phyloP scores from a whole-genome alignment of 176 grass and related monocot genomes.

The Oryza glumipatula region DNA sequence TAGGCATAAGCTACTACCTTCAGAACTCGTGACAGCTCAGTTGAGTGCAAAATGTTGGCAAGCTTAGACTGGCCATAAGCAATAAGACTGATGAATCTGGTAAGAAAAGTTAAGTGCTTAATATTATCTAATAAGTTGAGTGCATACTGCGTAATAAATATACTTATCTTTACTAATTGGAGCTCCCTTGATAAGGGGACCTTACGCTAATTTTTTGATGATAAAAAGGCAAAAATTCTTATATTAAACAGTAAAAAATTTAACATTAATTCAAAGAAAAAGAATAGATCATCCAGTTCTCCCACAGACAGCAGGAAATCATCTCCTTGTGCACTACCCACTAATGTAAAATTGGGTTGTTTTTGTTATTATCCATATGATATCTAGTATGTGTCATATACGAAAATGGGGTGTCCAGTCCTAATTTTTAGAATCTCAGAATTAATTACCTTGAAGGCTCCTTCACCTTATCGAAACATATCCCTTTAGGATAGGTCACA shows the following conservation, averaged over 20 bases:
- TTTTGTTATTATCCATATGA: too few relatives aligned
- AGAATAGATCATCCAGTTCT: not conserved
- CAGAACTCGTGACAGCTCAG: constrained; percentile 64
- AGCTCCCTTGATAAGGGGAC: too few relatives aligned
- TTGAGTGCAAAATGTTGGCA: constrained; percentile 84
- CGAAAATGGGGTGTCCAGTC: not conserved
- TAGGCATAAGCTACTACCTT: constrained; percentile 43
- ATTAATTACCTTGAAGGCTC: constrained; percentile 65
- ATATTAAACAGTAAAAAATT: too few relatives aligned
- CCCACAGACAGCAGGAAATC: not conserved
- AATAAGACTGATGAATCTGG: constrained; percentile 57
- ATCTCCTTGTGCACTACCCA: not conserved
- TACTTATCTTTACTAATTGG: not conserved
- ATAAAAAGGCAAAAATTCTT: too few relatives aligned
- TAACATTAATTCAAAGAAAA: not conserved
- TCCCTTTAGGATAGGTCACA: constrained; percentile 59
- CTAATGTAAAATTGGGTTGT: too few relatives aligned
- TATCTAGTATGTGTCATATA: too few relatives aligned
- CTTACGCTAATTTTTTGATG: too few relatives aligned
- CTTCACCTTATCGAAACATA: constrained; percentile 69
- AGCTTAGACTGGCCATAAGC: constrained; percentile 89
- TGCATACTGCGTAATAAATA: not conserved
- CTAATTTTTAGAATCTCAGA: not conserved
- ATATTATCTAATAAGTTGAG: not conserved
- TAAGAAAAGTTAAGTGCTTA: not conserved